Percentiles rank a stretch among this genome's conserved stretches.
phyloP scores from a whole-genome alignment of 2,329 filamentous ascomycete genomes.

The Verticillium longisporum region DNA sequence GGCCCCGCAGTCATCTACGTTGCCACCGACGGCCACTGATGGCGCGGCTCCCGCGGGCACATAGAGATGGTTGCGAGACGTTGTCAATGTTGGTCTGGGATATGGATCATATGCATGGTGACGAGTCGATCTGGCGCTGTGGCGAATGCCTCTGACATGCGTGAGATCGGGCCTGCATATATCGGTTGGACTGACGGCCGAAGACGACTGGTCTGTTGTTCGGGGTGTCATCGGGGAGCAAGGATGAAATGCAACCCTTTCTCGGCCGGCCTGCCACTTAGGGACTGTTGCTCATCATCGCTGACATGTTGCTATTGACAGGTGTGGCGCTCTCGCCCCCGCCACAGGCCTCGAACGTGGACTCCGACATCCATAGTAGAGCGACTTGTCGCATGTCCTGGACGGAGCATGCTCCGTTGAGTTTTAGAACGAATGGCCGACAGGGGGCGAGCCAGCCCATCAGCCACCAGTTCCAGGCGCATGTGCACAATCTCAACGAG shows the following conservation, averaged over 20 bases:
- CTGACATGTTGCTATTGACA: not conserved
- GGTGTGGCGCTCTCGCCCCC: not conserved
- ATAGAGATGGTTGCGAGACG: not conserved
- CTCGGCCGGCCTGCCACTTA: not conserved
- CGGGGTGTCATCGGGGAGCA: too few species aligned
- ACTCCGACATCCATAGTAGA: not conserved
- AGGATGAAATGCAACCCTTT: not conserved
- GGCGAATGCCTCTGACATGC: not conserved
- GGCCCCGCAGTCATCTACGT: not conserved
- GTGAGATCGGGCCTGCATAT: not conserved
- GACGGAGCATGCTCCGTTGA: too few species aligned
- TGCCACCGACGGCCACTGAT: not conserved
- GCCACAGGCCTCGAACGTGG: not conserved
- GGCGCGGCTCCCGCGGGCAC: not conserved
- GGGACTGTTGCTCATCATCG: not conserved
- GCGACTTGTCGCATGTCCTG: too few species aligned
- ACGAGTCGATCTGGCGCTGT: not conserved
- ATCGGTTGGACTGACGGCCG: not conserved
- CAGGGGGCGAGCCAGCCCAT: too few species aligned
- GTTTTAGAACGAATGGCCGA: too few species aligned
- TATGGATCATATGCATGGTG: not conserved
- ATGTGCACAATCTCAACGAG: not conserved
- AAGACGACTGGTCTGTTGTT: not conserved
- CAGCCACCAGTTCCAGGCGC: too few species aligned
- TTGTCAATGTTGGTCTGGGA: not conserved